These are phyloP conservation scores for Citrullus colocynthis DNA, from an alignment of 306 rosid species.

Conservation along the genomic window DNA sequence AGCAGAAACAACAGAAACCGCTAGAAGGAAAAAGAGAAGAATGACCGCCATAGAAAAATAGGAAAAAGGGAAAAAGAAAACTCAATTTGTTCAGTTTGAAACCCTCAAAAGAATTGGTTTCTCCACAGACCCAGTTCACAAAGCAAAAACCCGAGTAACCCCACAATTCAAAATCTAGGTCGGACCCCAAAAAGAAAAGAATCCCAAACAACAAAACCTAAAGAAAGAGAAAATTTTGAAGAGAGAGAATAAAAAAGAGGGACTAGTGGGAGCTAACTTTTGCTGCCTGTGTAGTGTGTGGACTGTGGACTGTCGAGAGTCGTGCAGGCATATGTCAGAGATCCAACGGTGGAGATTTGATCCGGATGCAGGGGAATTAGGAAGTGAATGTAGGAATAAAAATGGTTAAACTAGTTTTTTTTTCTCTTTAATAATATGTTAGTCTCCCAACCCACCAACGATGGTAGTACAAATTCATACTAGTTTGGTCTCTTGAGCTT, in stretches of 20 bases:
- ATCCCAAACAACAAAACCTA: not conserved
- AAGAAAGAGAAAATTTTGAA: not conserved
- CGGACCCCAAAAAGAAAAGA: not conserved
- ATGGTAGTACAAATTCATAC: too few relatives aligned
- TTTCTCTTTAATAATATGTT: too few relatives aligned
- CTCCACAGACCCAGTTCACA: not conserved
- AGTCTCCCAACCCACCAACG: too few relatives aligned
- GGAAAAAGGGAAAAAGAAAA: not conserved
- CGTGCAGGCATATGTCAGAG: conserved; percentile 4
- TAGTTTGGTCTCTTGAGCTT: too few relatives aligned
- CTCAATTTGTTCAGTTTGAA: not conserved
- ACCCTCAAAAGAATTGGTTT: not conserved
- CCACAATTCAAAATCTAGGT: conserved; percentile 2
- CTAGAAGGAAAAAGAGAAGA: conserved; percentile 27
- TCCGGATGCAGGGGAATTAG: conserved; percentile 8
- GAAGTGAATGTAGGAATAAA: not conserved
- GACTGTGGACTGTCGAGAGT: not conserved
- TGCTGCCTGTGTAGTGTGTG: not conserved
- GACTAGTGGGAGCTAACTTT: not conserved
- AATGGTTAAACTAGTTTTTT: too few relatives aligned
- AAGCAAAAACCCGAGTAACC: not conserved
- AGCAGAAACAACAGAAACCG: conserved; percentile 38
- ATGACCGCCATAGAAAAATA: conserved; percentile 26
- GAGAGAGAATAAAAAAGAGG: not conserved
- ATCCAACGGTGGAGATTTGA: conserved; percentile 19